Conservation (phyloP, 176 grass and related monocot species). For the Elymus sibiricus region DNA sequence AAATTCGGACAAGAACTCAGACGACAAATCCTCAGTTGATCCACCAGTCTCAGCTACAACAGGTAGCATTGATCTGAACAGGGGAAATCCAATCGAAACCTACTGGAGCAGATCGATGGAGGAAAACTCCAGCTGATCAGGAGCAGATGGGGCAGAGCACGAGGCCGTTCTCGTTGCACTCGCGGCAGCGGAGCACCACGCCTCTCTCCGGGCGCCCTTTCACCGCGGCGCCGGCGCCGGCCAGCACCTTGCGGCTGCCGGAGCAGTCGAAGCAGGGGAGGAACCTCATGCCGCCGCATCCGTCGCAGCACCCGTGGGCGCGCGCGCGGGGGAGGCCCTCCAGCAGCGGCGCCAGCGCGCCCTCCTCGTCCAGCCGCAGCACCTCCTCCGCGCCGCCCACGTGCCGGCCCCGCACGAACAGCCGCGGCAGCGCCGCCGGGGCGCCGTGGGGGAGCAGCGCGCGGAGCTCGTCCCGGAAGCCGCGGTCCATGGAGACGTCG, state of each 20-base stretch:
- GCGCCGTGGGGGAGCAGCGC: neutral
- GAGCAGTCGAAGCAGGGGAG: neutral
- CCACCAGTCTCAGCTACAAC: neutral
- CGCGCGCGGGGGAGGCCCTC: neutral
- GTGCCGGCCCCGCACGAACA: constrained; percentile 42
- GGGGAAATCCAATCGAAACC: neutral
- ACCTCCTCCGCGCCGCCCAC: constrained; percentile 25
- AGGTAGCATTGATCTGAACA: neutral
- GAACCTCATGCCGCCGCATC: neutral
- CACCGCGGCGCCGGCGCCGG: neutral
- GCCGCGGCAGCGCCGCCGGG: neutral
- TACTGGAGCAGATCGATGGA: neutral
- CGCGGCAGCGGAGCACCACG: neutral
- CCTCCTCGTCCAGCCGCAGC: constrained; percentile 28
- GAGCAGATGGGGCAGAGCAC: neutral
- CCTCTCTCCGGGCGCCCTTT: neutral
- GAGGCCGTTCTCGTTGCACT: neutral
- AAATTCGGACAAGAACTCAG: neutral
- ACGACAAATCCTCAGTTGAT: neutral
- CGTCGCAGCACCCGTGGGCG: neutral
- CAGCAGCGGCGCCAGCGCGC: neutral
- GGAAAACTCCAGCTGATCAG: neutral
- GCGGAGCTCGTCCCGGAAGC: constrained; percentile 20
- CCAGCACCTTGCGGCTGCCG: neutral
- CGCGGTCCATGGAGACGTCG: neutral